These are phyloP conservation scores for Cyberlindnera maritima DNA, from an alignment of 805 yeast species.

Conservation along the genomic window DNA sequence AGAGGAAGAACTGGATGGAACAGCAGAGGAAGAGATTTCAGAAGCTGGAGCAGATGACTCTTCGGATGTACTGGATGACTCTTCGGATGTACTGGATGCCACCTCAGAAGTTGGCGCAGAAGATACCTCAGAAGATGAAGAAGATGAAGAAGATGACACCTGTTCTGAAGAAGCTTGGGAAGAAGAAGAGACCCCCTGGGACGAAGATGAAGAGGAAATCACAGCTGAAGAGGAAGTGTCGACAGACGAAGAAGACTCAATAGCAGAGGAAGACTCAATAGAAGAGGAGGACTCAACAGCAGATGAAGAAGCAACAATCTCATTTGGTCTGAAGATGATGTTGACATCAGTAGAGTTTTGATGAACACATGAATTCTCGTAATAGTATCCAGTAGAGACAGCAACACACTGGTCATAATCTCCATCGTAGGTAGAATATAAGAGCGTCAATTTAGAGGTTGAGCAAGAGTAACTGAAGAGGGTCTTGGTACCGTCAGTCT, in stretches of 20 bases:
- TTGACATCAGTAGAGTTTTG: neutral
- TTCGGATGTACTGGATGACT: neutral
- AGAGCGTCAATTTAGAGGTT: neutral
- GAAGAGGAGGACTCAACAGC: neutral
- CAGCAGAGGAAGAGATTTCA: neutral
- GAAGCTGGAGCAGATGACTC: neutral
- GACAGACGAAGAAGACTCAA: neutral
- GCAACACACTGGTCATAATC: constrained; percentile 10
- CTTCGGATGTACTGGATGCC: neutral
- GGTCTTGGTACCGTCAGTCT: constrained; percentile 8
- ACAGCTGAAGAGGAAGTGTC: neutral
- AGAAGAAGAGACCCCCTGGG: too few relatives aligned
- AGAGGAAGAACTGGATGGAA: neutral
- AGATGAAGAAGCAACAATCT: neutral
- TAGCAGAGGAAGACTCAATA: neutral
- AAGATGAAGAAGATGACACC: neutral
- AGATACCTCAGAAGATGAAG: neutral
- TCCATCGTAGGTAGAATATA: constrained; percentile 1
- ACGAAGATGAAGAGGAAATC: too few relatives aligned
- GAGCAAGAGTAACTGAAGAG: constrained; percentile 5
- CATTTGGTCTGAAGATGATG: constrained; percentile 1
- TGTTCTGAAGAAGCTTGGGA: too few relatives aligned
- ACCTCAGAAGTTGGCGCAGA: constrained; percentile 1
- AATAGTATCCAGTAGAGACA: constrained; percentile 1
- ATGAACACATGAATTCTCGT: constrained; percentile 3